Evolutionary conservation across 352 stramenopile species (phyloP).

Genomic region (Phytophthora ramorum): DNA sequence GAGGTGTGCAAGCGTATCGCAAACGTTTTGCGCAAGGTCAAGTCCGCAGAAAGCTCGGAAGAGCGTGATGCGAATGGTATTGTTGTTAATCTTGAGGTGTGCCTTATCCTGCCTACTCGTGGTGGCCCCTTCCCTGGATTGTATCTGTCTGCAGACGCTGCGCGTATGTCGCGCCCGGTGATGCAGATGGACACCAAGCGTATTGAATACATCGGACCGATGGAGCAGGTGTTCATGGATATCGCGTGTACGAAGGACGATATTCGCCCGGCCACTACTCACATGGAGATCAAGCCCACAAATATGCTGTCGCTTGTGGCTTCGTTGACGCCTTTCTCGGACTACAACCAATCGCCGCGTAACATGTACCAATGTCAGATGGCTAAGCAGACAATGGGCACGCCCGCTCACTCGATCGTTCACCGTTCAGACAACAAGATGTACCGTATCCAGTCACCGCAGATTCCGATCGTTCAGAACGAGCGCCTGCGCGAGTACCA

Average conservation of each 20-base stretch:
- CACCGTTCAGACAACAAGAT: constrained; percentile 99
- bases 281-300: constrained; percentile 99
- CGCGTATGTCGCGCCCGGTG: constrained; percentile 95
- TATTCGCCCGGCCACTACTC: constrained; percentile 96
- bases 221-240: constrained; percentile 98
- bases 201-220: constrained; percentile 97
- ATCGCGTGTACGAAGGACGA: constrained; percentile 97
- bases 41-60: constrained; percentile 58
- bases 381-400: constrained; percentile 99
- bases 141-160: constrained; percentile 97
- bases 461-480: constrained; percentile 99
- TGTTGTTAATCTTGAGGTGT: constrained; percentile 84
- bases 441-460: constrained; percentile 98
- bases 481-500: constrained; percentile 96
- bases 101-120: constrained; percentile 74
- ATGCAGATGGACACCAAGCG: constrained; percentile 91
- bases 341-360: constrained; percentile 99
- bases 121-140: constrained; percentile 97
- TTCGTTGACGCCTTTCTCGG: constrained; percentile 98
- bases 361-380: constrained; percentile 99
- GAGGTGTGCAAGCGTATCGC: constrained; percentile 90
- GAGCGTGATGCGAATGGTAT: constrained; percentile 75
- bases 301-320: constrained; percentile 99
- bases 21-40: constrained; percentile 70
- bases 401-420: constrained; percentile 96